Base-by-base conservation (phyloP, 2,329 filamentous ascomycete genomes). In the Trichoderma koningiopsis region DNA sequence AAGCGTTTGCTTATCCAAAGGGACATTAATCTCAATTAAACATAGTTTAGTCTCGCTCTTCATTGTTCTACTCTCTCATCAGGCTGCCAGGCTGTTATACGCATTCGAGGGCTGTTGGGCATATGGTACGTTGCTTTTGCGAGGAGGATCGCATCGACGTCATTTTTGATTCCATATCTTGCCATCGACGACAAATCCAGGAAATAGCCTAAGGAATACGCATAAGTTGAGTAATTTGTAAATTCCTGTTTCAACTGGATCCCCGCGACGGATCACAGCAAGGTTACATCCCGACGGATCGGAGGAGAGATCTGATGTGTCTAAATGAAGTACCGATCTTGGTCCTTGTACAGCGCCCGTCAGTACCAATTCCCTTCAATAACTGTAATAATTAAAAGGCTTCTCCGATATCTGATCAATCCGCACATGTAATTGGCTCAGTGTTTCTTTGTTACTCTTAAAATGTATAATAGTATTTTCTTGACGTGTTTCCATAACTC, bases 281-380 rank as follows among this genome's bases (percentile, higher is more conserved):
- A 13, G 53, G 53, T 58, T 58, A 35, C 35, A 66, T 66, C 35
- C 63, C 63, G 63, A 66, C 63, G 63, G 53, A 43, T 65, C 52
- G 62, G 53, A 58, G 19, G 33, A 57, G 29, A 22, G 27, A 37
- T 49, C 63, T 65, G 27, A 31, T 31, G 19, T 49, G 16, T 2
- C 33, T 35, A 27, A 14, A 13, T 22, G 31, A 31, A 19, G 14
- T 33, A 33, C 35, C 27, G 27, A 56, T 24, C 19, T 19, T 19
- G 11, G 35, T 52, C 31, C 24, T 10, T 22, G 11, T 49, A 3
- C 11, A 24, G 8, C n/a, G 47, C 10, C n/a, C 11, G n/a, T 5
- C 10, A 49, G n/a, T 5, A 3, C 13, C 3, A 22, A 24, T 13
- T 16, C 8, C 24, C 47, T 49, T 24, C 11, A 24, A 24, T 13